A percentile compares a stretch with the other conserved stretches of the same genome.
These are phyloP conservation scores for Polysphondylium violaceum DNA, from an alignment of 78 protist genomes.

Conservation along the genomic window DNA sequence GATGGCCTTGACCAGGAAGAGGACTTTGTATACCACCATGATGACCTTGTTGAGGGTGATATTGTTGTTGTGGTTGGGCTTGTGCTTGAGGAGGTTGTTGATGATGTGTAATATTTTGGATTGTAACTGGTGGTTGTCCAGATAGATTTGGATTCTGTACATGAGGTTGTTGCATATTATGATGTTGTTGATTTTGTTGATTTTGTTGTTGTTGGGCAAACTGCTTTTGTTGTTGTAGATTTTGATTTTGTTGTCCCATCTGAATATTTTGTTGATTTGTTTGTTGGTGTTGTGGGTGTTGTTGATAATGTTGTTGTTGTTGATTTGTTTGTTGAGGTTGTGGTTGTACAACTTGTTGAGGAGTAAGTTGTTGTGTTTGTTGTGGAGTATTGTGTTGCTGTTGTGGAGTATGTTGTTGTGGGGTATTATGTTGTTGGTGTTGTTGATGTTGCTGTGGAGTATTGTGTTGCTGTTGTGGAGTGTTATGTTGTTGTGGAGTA, in stretches of 20 bases:
- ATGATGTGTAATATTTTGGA: slow-evolving; percentile 1
- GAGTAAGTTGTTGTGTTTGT: background rate
- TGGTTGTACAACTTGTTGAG: background rate
- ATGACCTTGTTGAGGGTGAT: background rate
- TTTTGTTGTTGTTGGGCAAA: background rate
- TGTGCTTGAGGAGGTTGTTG: background rate
- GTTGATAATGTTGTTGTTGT: slow-evolving; percentile 1
- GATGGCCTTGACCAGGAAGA: too few species aligned
- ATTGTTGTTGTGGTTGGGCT: background rate
- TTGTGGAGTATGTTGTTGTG: background rate
- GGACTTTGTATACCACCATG: too few species aligned
- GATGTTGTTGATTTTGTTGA: background rate
- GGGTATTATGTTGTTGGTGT: background rate
- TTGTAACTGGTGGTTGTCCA: background rate
- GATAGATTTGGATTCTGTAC: background rate
- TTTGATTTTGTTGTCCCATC: background rate
- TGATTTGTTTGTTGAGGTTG: background rate
- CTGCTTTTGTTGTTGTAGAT: slow-evolving; percentile 18
- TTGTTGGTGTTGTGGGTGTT: background rate
- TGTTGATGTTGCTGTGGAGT: background rate
- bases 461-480: background rate
- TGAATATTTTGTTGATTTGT: slow-evolving; percentile 11
- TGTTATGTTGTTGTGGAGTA: background rate
- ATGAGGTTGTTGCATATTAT: slow-evolving; percentile 10
- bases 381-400: background rate